These are phyloP conservation scores for Vitis riparia DNA, from an alignment of 164 flowering plant species.

Conservation along the genomic window DNA sequence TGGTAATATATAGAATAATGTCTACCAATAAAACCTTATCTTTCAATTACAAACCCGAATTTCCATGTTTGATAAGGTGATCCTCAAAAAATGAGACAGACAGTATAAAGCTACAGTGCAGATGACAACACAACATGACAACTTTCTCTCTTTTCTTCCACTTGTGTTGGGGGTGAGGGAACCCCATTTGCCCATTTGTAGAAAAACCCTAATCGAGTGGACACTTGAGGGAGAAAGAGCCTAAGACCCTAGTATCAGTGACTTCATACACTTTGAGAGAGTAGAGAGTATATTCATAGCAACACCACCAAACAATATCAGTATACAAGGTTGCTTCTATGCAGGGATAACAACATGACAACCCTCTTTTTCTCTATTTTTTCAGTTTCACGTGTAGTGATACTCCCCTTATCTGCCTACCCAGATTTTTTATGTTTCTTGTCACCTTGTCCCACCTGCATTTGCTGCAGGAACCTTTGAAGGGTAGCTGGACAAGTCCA, in stretches of 20 bases:
- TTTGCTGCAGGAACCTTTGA: slow-evolving; percentile 59
- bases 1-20: too few species aligned
- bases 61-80: too few species aligned
- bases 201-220: too few species aligned
- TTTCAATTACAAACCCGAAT: too few species aligned
- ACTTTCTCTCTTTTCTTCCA: too few species aligned
- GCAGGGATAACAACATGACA: not conserved
- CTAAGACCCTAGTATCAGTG: not conserved
- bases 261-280: not conserved
- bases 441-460: slow-evolving; percentile 34
- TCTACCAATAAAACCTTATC: too few species aligned
- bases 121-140: too few species aligned
- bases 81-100: too few species aligned
- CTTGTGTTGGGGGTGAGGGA: too few species aligned
- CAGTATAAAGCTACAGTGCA: too few species aligned
- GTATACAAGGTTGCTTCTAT: not conserved
- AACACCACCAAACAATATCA: slow-evolving; percentile 3
- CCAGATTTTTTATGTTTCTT: slow-evolving; percentile 2
- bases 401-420: not conserved
- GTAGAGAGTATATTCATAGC: slow-evolving; percentile 1
- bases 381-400: not conserved
- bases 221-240: too few species aligned
- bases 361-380: not conserved
- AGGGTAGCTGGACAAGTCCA: slow-evolving; percentile 66
- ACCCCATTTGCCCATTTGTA: too few species aligned